Evolutionary conservation across 345 rosid genomes (phyloP).

Genomic region (Pugionium cornutum): DNA sequence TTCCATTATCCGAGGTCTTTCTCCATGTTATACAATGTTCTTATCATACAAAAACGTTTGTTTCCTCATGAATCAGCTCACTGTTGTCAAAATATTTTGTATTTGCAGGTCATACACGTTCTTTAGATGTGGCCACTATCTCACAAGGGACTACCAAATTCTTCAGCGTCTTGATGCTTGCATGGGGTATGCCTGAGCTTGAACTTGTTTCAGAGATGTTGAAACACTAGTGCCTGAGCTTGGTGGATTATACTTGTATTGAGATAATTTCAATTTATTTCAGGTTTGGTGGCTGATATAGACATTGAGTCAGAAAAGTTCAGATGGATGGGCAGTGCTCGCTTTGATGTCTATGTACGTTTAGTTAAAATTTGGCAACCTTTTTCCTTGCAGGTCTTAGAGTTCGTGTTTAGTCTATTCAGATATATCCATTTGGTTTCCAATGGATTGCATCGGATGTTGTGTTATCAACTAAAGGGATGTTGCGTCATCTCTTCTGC

Average conservation of each 20-base stretch:
- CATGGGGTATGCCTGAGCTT: conserved; percentile 68
- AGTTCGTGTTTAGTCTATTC: conserved; percentile 9
- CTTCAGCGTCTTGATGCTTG: conserved; percentile 88
- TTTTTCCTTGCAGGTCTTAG: conserved; percentile 11
- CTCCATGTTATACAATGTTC: conserved; percentile 17
- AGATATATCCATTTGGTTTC: background rate
- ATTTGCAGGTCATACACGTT: conserved; percentile 63
- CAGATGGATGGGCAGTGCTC: conserved; percentile 96
- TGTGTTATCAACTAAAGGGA: conserved; percentile 10
- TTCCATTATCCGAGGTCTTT: conserved; percentile 80
- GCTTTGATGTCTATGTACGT: conserved; percentile 83
- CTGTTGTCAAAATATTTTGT: conserved; percentile 15
- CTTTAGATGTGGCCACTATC: conserved; percentile 83
- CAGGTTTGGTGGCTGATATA: conserved; percentile 94
- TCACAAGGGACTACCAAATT: conserved; percentile 67
- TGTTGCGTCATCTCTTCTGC: background rate
- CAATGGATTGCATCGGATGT: background rate
- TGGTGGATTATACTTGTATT: conserved; percentile 1
- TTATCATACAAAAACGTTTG: background rate
- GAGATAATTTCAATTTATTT: conserved; percentile 21
- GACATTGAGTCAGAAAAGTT: conserved; percentile 94
- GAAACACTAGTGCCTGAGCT: conserved; percentile 3
- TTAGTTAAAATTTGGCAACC: conserved; percentile 1
- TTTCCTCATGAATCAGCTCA: background rate
- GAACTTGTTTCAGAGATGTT: background rate